Conservation (phyloP, 495 filamentous ascomycete species). For the Xylaria flabelliformis region DNA sequence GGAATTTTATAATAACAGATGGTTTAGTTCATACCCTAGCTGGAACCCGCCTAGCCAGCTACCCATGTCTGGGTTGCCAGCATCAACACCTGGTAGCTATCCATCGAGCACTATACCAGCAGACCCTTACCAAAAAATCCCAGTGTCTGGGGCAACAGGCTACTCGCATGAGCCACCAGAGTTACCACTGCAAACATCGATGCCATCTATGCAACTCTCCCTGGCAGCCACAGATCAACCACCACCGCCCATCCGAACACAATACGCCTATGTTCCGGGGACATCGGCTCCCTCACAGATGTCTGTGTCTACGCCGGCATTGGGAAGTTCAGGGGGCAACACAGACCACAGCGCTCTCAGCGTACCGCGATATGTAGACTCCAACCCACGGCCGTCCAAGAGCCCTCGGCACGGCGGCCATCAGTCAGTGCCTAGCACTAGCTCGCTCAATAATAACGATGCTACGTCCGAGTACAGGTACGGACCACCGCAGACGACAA, state of each 20-base stretch:
- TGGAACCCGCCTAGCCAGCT: slow-evolving; percentile 51
- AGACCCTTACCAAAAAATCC: slow-evolving; percentile 56
- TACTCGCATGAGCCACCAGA: slow-evolving; percentile 58
- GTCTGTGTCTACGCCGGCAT: slow-evolving; percentile 48
- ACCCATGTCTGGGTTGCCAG: slow-evolving; percentile 46
- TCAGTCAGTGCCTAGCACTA: slow-evolving; percentile 50
- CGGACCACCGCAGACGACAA: slow-evolving; percentile 44
- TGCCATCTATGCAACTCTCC: slow-evolving; percentile 57
- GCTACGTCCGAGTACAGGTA: slow-evolving; percentile 57
- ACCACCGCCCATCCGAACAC: slow-evolving; percentile 52
- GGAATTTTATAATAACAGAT: slow-evolving; percentile 30
- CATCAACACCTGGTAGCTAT: slow-evolving; percentile 49
- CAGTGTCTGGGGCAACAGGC: slow-evolving; percentile 48
- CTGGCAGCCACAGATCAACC: slow-evolving; percentile 49
- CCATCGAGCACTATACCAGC: slow-evolving; percentile 50
- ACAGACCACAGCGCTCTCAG: slow-evolving; percentile 48
- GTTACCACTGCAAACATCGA: slow-evolving; percentile 55
- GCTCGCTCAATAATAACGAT: slow-evolving; percentile 54
- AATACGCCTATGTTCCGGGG: slow-evolving; percentile 55
- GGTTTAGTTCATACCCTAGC: slow-evolving; percentile 47
- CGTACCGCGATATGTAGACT: slow-evolving; percentile 57
- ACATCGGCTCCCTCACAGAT: slow-evolving; percentile 52
- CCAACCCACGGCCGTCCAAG: slow-evolving; percentile 61
- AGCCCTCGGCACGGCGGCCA: slow-evolving; percentile 58
- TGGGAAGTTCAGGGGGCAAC: slow-evolving; percentile 33